phyloP scores from a whole-genome alignment of 352 stramenopile species.

The Phytophthora pinifolia region DNA sequence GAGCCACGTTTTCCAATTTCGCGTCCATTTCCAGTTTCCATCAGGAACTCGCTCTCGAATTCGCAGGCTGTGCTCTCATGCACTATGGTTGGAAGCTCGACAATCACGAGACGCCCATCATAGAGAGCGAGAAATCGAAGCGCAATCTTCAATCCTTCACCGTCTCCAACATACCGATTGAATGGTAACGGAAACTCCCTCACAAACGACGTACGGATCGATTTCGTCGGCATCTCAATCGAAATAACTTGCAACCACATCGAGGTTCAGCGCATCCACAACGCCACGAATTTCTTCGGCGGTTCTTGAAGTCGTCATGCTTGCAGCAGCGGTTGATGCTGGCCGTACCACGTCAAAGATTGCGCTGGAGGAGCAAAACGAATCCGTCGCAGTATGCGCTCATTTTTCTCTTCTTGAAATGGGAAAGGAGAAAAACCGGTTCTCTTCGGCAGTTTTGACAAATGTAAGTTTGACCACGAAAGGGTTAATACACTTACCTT shows the following conservation, averaged over 20 bases:
- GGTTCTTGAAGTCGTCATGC: constrained; percentile 1
- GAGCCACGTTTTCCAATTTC: neutral
- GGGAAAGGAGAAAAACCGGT: no score
- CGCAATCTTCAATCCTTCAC: no score
- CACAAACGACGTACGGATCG: no score
- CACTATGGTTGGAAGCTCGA: constrained; percentile 11
- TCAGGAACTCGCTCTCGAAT: constrained; percentile 7
- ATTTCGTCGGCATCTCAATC: constrained; percentile 1
- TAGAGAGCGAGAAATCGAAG: no score
- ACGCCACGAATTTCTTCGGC: neutral
- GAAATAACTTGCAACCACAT: constrained; percentile 1
- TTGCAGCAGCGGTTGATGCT: neutral
- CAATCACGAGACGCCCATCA: no score
- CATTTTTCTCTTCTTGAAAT: no score
- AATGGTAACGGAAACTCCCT: no score
- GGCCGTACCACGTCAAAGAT: neutral
- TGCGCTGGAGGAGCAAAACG: neutral
- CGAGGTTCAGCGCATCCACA: neutral
- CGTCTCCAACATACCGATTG: no score
- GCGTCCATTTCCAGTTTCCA: constrained; percentile 9
- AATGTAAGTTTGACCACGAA: no score
- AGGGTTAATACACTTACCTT: no score
- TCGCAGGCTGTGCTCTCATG: constrained; percentile 11
- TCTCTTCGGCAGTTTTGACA: no score
- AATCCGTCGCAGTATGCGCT: no score